Base-by-base conservation (phyloP, 164 flowering plant genomes). In the Vitis rotundifolia region DNA sequence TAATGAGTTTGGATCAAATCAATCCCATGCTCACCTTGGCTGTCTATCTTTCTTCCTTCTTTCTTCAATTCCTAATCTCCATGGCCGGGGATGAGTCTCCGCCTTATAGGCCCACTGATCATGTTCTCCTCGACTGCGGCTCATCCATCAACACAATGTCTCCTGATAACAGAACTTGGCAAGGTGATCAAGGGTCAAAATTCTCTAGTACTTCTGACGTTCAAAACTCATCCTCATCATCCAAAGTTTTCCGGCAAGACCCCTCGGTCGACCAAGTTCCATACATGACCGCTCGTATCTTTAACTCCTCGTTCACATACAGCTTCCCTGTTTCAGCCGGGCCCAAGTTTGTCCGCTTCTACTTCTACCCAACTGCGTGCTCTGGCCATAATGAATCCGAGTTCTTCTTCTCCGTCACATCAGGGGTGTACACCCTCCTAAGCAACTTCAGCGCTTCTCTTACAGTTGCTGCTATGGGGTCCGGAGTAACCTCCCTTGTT, bases 241-340 rank as follows among this genome's bases (percentile, higher is more conserved):
- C 44, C 44, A 4, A 4, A 6, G 44, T 5, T 6, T 71, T 22
- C 63, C n/a, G 11, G 3, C 78, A 65, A 66, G 52, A 49, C 12
- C 37, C 69, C 5, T 65, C 73, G 6, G 76, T 55, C 5, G 1
- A 18, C 5, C 16, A 14, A 29, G 70, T 79, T 48, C 76, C 76
- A 14, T 73, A 68, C 71, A 63, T 48, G 67, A 68, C 76, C 5
- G 76, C 76, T 12, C 68, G 68, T 18, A 52, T 68, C 52, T 68
- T 49, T 47, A 59, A 31, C 18, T 63, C 76, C 63, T 80, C 73
- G 5, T 77, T 77, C 29, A 77, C 73, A n/a, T n/a, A n/a, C n/a
- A n/a, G n/a, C 3, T 50, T 75, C 50, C 68, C 29, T 18, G 56
- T 69, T 49, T 5, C 49, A 1, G 2, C 64, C 1, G 69, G 70